Conservation (phyloP, 495 filamentous ascomycete genomes). For the Aspergillus wentii region DNA sequence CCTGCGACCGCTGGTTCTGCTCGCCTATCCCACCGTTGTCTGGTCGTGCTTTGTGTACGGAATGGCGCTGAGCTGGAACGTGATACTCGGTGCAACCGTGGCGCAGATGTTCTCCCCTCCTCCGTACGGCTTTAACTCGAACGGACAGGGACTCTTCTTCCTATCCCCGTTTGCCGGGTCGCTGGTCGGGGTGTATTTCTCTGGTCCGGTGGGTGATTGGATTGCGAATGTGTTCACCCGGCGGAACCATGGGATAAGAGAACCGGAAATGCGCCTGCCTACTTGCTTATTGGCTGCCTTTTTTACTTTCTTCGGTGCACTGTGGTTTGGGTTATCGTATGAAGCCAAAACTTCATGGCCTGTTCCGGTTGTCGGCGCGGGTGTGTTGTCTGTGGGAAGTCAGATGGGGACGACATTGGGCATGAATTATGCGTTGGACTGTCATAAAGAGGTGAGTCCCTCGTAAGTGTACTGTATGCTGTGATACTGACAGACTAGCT, state of each 20-base stretch:
- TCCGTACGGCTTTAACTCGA: conserved; percentile 46
- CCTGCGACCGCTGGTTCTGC: conserved; percentile 40
- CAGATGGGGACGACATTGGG: conserved; percentile 19
- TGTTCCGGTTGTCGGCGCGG: conserved; percentile 17
- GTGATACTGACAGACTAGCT: conserved; percentile 3
- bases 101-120: conserved; percentile 44
- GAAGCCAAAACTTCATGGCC: conserved; percentile 13
- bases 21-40: conserved; percentile 44
- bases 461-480: no score
- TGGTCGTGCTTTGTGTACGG: conserved; percentile 40
- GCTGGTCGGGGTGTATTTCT: conserved; percentile 43
- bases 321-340: conserved; percentile 13
- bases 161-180: conserved; percentile 44
- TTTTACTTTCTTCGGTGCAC: conserved; percentile 15
- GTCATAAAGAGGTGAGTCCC: conserved; percentile 14
- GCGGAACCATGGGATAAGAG: conserved; percentile 45
- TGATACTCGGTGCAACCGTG: conserved; percentile 49
- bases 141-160: conserved; percentile 44
- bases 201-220: conserved; percentile 43
- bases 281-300: conserved; percentile 19
- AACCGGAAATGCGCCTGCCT: conserved; percentile 51
- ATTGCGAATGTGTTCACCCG: conserved; percentile 45
- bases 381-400: conserved; percentile 17
- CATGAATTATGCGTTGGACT: conserved; percentile 19
- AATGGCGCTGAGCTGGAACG: conserved; percentile 32